Conservation (phyloP, 768 basidiomycete genomes). For the Pleurotus platypus region DNA sequence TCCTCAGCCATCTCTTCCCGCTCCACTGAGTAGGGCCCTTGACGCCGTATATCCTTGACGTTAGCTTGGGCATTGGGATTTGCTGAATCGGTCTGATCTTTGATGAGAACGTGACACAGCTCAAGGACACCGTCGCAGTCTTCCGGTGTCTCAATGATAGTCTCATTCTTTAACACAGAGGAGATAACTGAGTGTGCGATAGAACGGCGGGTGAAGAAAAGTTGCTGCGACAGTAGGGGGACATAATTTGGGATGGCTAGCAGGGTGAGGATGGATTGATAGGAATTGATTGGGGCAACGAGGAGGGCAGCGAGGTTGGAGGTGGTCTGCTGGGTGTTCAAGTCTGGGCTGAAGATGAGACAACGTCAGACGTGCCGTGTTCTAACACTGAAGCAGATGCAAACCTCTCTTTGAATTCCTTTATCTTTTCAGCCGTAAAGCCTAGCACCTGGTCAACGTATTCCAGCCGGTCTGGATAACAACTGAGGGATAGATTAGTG, state of each 20-base stretch:
- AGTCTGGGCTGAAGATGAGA: slow-evolving; percentile 61
- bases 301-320: slow-evolving; percentile 89
- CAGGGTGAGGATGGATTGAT: slow-evolving; percentile 94
- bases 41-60: slow-evolving; percentile 46
- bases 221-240: slow-evolving; percentile 78
- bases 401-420: slow-evolving; percentile 80
- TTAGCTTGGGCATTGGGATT: slow-evolving; percentile 30
- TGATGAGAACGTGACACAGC: slow-evolving; percentile 87
- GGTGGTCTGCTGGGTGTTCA: slow-evolving; percentile 84
- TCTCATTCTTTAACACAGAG: slow-evolving; percentile 95
- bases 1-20: slow-evolving; percentile 95
- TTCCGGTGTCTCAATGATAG: slow-evolving; percentile 87
- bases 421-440: slow-evolving; percentile 83
- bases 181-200: slow-evolving; percentile 95
- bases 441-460: slow-evolving; percentile 95
- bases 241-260: slow-evolving; percentile 91
- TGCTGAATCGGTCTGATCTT: slow-evolving; percentile 67
- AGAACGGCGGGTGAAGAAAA: slow-evolving; percentile 85
- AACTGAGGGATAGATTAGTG: slow-evolving; percentile 91
- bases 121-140: slow-evolving; percentile 94
- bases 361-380: slow-evolving; percentile 3
- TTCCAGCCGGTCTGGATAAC: slow-evolving; percentile 95
- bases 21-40: slow-evolving; percentile 62
- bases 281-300: slow-evolving; percentile 92
- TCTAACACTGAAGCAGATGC: slow-evolving; percentile 1